phyloP scores from a whole-genome alignment of 2,329 filamentous ascomycete species.

The Curvularia spicifera region DNA sequence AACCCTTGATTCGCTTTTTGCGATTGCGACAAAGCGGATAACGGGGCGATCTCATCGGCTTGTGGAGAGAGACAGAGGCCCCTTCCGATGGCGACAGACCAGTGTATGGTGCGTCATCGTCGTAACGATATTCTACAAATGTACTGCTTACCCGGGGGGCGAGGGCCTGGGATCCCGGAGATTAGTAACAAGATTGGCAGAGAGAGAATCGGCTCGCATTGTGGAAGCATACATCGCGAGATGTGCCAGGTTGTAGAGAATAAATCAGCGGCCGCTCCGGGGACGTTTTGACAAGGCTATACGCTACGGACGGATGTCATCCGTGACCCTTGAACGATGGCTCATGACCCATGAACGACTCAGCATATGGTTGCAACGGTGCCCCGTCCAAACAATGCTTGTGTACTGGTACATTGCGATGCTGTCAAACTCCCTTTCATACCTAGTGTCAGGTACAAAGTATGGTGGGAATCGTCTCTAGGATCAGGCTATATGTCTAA shows the following conservation, averaged over 20 bases:
- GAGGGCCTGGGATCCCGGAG: neutral
- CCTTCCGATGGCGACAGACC: neutral
- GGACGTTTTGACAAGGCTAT: neutral
- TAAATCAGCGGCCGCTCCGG: slow-evolving; percentile 1
- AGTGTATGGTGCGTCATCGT: neutral
- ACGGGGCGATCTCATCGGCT: neutral
- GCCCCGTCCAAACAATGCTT: neutral
- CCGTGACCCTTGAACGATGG: neutral
- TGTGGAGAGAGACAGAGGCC: neutral
- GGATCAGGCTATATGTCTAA: slow-evolving; percentile 9
- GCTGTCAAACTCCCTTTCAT: neutral
- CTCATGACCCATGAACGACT: slow-evolving; percentile 1
- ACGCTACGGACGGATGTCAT: neutral
- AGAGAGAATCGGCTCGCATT: too few species aligned
- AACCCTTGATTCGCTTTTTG: neutral
- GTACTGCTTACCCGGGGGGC: neutral
- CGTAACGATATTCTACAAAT: neutral
- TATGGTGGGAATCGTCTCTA: slow-evolving; percentile 1
- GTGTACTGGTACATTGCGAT: neutral
- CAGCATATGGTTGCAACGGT: slow-evolving; percentile 4
- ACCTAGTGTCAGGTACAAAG: slow-evolving; percentile 12
- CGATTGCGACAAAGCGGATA: neutral
- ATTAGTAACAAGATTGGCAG: neutral
- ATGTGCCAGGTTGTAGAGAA: slow-evolving; percentile 1
- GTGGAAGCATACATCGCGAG: neutral